Percentiles rank a stretch among this genome's conserved stretches.
phyloP scores from a whole-genome alignment of 2,329 filamentous ascomycete species.

The Penicillium hesseltinei region DNA sequence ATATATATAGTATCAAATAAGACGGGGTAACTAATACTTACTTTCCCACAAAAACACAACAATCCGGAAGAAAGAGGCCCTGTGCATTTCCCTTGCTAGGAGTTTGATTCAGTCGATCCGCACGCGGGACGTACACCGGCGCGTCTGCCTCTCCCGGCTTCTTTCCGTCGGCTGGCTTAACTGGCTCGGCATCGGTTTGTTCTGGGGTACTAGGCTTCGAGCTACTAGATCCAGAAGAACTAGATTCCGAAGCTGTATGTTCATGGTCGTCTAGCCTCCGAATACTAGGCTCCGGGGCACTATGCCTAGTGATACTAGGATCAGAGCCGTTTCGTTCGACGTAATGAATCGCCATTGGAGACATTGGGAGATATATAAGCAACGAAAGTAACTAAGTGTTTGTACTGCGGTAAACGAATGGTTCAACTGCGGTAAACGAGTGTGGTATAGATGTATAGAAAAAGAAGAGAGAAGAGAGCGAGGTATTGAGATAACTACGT shows the following conservation, averaged over 20 bases:
- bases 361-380: neutral
- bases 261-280: conserved; percentile 2
- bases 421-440: neutral
- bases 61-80: conserved; percentile 37
- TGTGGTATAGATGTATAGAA: neutral
- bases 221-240: neutral
- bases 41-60: conserved; percentile 43
- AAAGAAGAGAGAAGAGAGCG: neutral
- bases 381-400: neutral
- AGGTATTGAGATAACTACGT: neutral
- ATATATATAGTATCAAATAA: neutral
- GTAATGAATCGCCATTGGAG: neutral
- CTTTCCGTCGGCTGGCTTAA: neutral
- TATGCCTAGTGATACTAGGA: neutral
- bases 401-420: neutral
- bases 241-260: neutral
- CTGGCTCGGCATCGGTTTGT: conserved; percentile 1
- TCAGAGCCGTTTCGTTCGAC: neutral
- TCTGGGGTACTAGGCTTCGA: neutral
- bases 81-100: conserved; percentile 36
- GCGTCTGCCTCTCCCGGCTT: conserved; percentile 5
- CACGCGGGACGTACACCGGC: conserved; percentile 14
- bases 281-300: neutral
- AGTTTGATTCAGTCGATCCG: conserved; percentile 29
- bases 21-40: conserved; percentile 19